Base-by-base conservation (phyloP, 306 rosid genomes). In the Trifolium pratense region DNA sequence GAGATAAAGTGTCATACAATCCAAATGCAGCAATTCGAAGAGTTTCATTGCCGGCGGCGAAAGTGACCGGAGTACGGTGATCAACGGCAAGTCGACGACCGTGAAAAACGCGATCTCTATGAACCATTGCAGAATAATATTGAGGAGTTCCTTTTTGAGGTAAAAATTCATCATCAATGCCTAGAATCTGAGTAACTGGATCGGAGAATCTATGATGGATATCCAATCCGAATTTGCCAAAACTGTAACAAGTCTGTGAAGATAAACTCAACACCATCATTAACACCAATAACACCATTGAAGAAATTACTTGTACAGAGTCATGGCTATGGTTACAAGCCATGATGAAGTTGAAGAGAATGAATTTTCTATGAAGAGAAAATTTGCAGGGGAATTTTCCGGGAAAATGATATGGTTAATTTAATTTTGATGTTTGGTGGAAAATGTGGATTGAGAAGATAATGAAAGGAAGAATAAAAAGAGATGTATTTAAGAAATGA, bases 151-250 rank as follows among this genome's bases (percentile, higher is more conserved):
- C 93, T 68, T 83, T 87, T 20, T n/a, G 79, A 4, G 97, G 97
- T 2, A 86, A 6, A 1, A 59, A 59, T 31, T 10, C 23, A 10
- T 73, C 83, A 40, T 75, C 75, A 17, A 57, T 17, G 31, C 86
- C 86, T 8, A 91, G 57, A 79, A 91, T 36, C 20, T 56, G 86
- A 74, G 71, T 80, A 15, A 94, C 83, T 10, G 81, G 85, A 84
- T 91, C 93, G 7, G 97, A 91, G 48, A 76, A 84, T 9, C 88
- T 60, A 75, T 94, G 96, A 66, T 91, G 89, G 18, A 94, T 70
- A 43, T 74, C 86, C 63, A 88, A 88, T 7, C 86, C 91, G 56
- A 88, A 84, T 4, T 83, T 52, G 3, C 87, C 80, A 0, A 66
- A 70, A 0, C 86, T 86, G 10, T 66, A 83, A 43, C 87, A 87